Evolutionary conservation across 495 filamentous ascomycete species (phyloP), one percentile per base, ranked within the genome.

Genomic region (Echria macrotheca): DNA sequence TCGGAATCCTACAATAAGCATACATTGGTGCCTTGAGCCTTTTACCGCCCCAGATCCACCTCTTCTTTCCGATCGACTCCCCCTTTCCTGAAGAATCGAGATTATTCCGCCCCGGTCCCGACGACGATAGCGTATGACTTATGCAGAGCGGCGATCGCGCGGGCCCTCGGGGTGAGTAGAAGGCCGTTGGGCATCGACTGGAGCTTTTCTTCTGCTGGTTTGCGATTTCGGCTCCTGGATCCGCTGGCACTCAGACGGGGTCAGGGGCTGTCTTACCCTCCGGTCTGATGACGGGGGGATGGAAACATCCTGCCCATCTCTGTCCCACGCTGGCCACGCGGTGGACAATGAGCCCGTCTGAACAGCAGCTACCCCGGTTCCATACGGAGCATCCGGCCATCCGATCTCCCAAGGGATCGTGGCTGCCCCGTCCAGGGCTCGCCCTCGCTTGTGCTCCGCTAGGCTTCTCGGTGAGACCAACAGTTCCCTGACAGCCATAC

Each of bases 401-500:
- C 37, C 50, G 38, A 33, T 47, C 44, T 46, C 25, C n/a, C 33
- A 37, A 31, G 19, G 37, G 36, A 43, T 42, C 32, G 37, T 29
- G 29, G 42, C 37, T 25, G n/a, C 47, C 8, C 23, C 29, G 31
- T 47, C 39, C 47, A 22, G 18, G 29, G 10, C 17, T 10, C 18
- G 8, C 22, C 15, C n/a, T 23, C 17, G 9, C 42, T 44, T 53
- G 35, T 48, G 33, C 19, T 32, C 37, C 36, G 33, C 29, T 46
- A 11, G 29, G 39, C 19, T 41, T 9, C 28, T 40, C 39, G 26
- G 55, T 57, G 55, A 54, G 42, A 57, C 55, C 36, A 45, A 38
- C 42, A 31, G 28, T 55, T 45, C 43, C 52, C 48, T 55, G 47
- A 52, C 55, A 58, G 48, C 35, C 37, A 25, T n/a, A 21, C 50